Evolutionary conservation across 306 rosid genomes (phyloP), one percentile per base, ranked within the genome.

Genomic region (Quercus glauca): DNA sequence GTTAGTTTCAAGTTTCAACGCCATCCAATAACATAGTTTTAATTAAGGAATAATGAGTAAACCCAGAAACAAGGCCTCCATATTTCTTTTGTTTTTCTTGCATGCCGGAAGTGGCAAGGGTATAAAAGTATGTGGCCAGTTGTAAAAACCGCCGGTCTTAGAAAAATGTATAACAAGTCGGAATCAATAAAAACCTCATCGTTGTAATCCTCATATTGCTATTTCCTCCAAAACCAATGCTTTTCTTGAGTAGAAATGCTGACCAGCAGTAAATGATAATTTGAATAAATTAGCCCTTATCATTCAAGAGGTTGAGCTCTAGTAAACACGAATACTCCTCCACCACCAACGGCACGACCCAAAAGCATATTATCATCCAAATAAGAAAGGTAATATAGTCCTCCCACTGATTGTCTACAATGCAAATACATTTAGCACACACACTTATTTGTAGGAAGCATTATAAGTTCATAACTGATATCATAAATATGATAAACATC

Each of bases 321-420:
- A 0, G 92, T 91, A 76, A 95, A 95, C 69, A 95, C 93, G 82
- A 95, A 95, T 2, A 90, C 92, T 35, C 99, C 99, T 49, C 97
- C 99, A 2, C 98, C 96, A 25, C 92, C 99, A 79, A 92, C 97
- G 6, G 99, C 91, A 55, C 98, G 98, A 15, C 99, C 99, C 95
- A 95, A 76, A 78, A 92, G 98, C 97, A 95, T 80, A 76, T 91
- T 91, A 49, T 85, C 83, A 68, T 95, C 99, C 89, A 95, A 80
- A 80, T 90, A 94, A 59, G 97, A 90, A 52, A 92, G 95, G 81
- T 92, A 94, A 73, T 92, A 94, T n/a, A 92, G 90, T 45, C 97
- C 99, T 82, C 97, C 99, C 0, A 92, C 90, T 2, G 90, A 87
- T 83, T 84, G 75, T 86, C 96, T 90, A 76, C 83, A 80, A 53